phyloP scores from a whole-genome alignment of 176 grass and related monocot species.

The Rhynchospora pubera region DNA sequence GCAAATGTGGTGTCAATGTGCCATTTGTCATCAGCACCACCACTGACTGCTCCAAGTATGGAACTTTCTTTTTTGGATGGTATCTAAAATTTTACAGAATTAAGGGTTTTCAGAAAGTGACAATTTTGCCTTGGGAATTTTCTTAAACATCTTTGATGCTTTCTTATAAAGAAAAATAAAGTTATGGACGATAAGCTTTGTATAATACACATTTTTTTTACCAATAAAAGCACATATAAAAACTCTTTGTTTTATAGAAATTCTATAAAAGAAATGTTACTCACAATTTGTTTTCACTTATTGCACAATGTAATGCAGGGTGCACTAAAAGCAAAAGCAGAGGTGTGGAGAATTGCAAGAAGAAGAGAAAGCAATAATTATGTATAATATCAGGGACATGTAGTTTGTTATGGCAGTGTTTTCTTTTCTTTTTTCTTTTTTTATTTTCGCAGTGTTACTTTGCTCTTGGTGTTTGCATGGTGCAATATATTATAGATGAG shows the following conservation, averaged over 20 bases:
- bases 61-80: background rate
- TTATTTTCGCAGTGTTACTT: background rate
- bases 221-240: background rate
- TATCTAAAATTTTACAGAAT: no score
- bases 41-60: conserved; percentile 29
- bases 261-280: background rate
- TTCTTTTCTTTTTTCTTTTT: background rate
- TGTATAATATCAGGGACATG: background rate
- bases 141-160: background rate
- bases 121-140: background rate
- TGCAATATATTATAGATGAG: no score
- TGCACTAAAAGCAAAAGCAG: background rate
- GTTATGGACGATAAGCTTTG: background rate
- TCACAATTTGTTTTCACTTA: background rate
- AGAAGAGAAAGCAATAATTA: background rate
- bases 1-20: conserved; percentile 25
- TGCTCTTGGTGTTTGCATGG: background rate
- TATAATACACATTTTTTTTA: background rate
- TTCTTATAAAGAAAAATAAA: background rate
- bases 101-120: no score
- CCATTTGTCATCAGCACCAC: conserved; percentile 22
- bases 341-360: background rate
- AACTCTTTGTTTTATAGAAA: background rate
- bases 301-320: background rate
- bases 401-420: background rate